Percentiles rank a stretch among this genome's conserved stretches.
Evolutionary conservation across 2,329 filamentous ascomycete genomes (phyloP).

Genomic region (Pseudopyrenochaeta lycopersici): DNA sequence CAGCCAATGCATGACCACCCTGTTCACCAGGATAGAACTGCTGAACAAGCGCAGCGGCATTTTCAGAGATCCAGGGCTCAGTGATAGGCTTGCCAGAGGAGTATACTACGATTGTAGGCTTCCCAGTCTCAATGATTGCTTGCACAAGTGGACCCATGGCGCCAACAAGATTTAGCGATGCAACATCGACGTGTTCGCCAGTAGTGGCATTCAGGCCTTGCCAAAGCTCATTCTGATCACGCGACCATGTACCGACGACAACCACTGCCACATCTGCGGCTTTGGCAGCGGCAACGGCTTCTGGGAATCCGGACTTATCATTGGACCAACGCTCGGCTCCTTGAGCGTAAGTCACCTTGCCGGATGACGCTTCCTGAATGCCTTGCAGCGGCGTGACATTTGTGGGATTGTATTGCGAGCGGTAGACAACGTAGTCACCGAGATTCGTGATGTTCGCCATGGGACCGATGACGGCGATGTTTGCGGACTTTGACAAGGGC

Average conservation of each 20-base stretch:
- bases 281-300: constrained; percentile 71
- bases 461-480: constrained; percentile 76
- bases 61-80: constrained; percentile 74
- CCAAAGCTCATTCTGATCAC: constrained; percentile 78
- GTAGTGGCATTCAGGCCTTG: constrained; percentile 75
- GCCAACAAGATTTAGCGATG: constrained; percentile 71
- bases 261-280: constrained; percentile 76
- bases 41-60: constrained; percentile 72
- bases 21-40: constrained; percentile 79
- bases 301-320: constrained; percentile 72
- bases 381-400: constrained; percentile 76
- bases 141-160: constrained; percentile 73
- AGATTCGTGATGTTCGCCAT: constrained; percentile 70
- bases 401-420: constrained; percentile 63
- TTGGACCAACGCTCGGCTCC: constrained; percentile 78
- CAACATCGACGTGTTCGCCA: constrained; percentile 75
- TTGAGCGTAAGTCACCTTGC: constrained; percentile 71
- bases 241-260: constrained; percentile 77
- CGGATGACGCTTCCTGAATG: constrained; percentile 66
- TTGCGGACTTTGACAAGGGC: constrained; percentile 72
- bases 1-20: constrained; percentile 72
- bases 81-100: constrained; percentile 76
- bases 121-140: constrained; percentile 72
- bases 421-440: constrained; percentile 76
- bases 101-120: constrained; percentile 73